Evolutionary conservation across 2,329 filamentous ascomycete genomes (phyloP), one percentile per base, ranked within the genome.

Genomic region (Penicillium sp.): DNA sequence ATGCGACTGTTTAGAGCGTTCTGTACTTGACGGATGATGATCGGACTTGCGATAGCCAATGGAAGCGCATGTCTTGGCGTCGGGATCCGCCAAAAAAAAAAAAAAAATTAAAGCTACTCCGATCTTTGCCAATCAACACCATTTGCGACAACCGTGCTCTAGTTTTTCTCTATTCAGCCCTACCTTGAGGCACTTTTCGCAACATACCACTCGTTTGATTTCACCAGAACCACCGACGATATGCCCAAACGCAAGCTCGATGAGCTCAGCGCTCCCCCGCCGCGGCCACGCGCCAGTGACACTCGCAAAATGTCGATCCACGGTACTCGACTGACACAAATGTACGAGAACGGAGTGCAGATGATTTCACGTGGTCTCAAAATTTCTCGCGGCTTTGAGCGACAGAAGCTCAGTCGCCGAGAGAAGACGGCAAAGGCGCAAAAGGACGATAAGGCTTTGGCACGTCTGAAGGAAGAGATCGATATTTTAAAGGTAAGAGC

Each of bases 341-440:
- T 79, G 58, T 75, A 86, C 54, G 73, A 79, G 31, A 75, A 80
- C 44, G 79, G 79, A 24, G 76, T 79, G 42, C 79, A 79, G 52
- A 65, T 77, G 18, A 74, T 87, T 4, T 73, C 75, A 18, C 71
- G 77, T 24, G 82, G 81, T 1, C 76, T 87, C 42, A 86, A 85
- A 64, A 74, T 81, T 9, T 83, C 82, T 34, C 81, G 82, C 42
- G 81, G 81, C 10, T 85, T 87, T 60, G 85, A 88, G 69, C 76
- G 84, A 47, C 85, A 87, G 69, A 87, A 87, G 67, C 74, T 86
- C 54, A 81, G 83, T 21, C 77, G 84, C 13, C 74, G 85, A 53
- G 79, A 81, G 61, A 87, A 87, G 67, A 77, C 75, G 2, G 83
- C 83, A 0, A 74, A 71, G 39, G 60, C 69, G 7, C 76, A 79